A percentile compares a stretch with the other conserved stretches of the same genome.
Evolutionary conservation across 208 protist genomes (phyloP).

Genomic region (Porcisia hertigi): DNA sequence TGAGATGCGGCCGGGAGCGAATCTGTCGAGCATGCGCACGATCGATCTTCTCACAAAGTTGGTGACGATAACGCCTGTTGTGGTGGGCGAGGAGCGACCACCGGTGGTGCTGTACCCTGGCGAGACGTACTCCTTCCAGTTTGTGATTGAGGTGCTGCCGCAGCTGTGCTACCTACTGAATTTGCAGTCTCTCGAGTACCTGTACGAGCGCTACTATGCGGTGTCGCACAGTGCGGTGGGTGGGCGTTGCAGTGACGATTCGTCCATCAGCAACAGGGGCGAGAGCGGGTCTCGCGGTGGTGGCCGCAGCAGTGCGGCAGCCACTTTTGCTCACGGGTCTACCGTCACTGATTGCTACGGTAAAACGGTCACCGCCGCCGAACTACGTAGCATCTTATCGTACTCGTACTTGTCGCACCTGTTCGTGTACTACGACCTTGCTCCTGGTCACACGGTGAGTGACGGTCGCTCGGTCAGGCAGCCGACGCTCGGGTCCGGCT

Average conservation of each 20-base stretch:
- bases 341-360: constrained; percentile 38
- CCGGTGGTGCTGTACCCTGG: constrained; percentile 59
- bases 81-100: constrained; percentile 51
- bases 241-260: constrained; percentile 3
- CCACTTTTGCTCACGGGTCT: constrained; percentile 20
- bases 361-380: constrained; percentile 35
- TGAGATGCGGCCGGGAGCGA: constrained; percentile 48
- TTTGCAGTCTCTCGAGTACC: constrained; percentile 54
- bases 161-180: constrained; percentile 74
- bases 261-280: constrained; percentile 1
- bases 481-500: constrained; percentile 5
- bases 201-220: constrained; percentile 51
- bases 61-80: constrained; percentile 67
- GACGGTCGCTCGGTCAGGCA: not conserved
- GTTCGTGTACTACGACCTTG: constrained; percentile 66
- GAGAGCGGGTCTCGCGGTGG: not conserved
- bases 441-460: constrained; percentile 6
- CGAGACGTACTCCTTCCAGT: constrained; percentile 80
- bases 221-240: constrained; percentile 17
- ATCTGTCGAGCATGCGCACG: constrained; percentile 43
- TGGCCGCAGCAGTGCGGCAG: constrained; percentile 15
- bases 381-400: constrained; percentile 55
- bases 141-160: constrained; percentile 74
- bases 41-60: constrained; percentile 59
- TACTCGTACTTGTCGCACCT: constrained; percentile 56